Conservation (phyloP, 2,329 filamentous ascomycete species). For the Rhynchosporium secalis region DNA sequence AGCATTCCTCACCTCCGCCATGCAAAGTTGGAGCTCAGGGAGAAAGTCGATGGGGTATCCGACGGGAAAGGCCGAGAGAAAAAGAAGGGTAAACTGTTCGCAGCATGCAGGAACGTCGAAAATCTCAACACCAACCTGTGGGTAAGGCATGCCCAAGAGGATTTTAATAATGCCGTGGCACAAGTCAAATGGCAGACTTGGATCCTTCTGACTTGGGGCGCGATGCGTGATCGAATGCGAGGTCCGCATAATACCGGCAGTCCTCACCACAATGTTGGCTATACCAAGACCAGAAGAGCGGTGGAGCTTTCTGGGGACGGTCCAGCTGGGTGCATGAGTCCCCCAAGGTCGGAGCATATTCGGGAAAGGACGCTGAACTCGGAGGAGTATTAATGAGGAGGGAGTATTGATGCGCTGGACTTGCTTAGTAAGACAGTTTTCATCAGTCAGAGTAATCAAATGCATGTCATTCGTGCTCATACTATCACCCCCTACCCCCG, state of each 20-base stretch:
- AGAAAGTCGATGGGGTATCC: background rate
- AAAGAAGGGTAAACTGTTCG: conserved; percentile 10
- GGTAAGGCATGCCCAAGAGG: background rate
- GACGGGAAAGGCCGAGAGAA: background rate
- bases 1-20: conserved; percentile 4
- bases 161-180: conserved; percentile 4
- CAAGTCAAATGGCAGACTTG: conserved; percentile 9
- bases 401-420: too few species aligned
- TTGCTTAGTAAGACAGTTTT: too few species aligned
- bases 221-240: conserved; percentile 8
- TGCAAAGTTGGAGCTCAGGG: conserved; percentile 9
- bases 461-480: too few species aligned
- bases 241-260: conserved; percentile 10
- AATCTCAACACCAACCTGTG: conserved; percentile 11
- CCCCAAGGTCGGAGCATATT: conserved; percentile 9
- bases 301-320: background rate
- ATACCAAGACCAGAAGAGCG: conserved; percentile 4
- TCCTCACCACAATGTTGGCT: background rate
- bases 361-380: background rate
- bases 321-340: background rate
- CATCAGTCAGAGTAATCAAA: too few species aligned
- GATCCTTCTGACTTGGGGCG: conserved; percentile 14
- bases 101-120: conserved; percentile 6
- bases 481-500: too few species aligned
- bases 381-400: conserved; percentile 1